Percentiles rank a stretch among this genome's conserved stretches.
Evolutionary conservation across 805 yeast species (phyloP).

Genomic region (Saccharomycopsis sp.): DNA sequence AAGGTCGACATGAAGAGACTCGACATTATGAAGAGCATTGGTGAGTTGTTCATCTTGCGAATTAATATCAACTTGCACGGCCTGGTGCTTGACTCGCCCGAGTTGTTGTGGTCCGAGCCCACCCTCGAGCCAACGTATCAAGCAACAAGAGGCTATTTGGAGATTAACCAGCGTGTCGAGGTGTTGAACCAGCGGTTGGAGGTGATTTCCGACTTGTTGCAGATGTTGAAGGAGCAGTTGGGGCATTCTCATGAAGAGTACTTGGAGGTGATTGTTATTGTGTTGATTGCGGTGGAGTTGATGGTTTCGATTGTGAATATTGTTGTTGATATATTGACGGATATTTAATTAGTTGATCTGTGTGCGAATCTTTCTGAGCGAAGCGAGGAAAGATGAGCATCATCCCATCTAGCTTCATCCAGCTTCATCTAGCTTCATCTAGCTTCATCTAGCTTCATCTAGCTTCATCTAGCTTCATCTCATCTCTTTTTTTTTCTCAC

Average conservation of each 20-base stretch:
- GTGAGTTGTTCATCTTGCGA: slow-evolving; percentile 83
- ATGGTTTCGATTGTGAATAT: slow-evolving; percentile 80
- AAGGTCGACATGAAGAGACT: slow-evolving; percentile 90
- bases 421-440: no score
- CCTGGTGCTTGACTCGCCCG: slow-evolving; percentile 90
- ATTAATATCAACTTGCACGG: slow-evolving; percentile 79
- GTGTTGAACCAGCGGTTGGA: slow-evolving; percentile 85
- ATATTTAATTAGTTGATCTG: slow-evolving; percentile 17
- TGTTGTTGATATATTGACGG: slow-evolving; percentile 45
- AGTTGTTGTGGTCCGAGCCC: slow-evolving; percentile 98
- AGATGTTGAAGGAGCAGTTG: slow-evolving; percentile 93
- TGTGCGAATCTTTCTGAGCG: background rate
- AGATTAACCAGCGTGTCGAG: slow-evolving; percentile 88
- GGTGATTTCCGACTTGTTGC: slow-evolving; percentile 85
- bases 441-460: no score
- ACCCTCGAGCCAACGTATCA: slow-evolving; percentile 95
- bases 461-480: no score
- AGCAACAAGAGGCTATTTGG: slow-evolving; percentile 92
- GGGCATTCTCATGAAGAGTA: slow-evolving; percentile 94
- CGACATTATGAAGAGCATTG: slow-evolving; percentile 95
- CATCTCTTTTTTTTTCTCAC: no score
- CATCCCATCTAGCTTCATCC: no score
- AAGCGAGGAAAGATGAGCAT: no score
- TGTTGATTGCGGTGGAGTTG: slow-evolving; percentile 86
- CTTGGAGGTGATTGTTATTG: slow-evolving; percentile 82